A percentile compares a stretch with the other conserved stretches of the same genome.
phyloP scores from a whole-genome alignment of 116 monocot species.

The Phalaenopsis hybrid region DNA sequence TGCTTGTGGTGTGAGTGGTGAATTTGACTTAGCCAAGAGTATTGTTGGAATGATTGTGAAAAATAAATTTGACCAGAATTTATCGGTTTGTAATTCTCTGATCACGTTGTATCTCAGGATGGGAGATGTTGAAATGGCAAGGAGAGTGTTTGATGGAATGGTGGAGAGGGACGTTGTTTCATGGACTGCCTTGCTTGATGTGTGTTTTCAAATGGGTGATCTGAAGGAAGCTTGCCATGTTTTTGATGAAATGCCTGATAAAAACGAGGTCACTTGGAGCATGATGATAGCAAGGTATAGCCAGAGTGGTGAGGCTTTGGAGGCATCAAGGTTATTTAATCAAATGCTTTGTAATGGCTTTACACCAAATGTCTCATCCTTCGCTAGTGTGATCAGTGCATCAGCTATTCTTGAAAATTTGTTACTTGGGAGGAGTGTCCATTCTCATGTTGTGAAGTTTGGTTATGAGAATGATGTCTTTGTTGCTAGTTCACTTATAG shows the following conservation, averaged over 20 bases:
- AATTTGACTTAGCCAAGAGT: constrained; percentile 21
- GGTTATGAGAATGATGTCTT: constrained; percentile 23
- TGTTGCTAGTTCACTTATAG: constrained; percentile 39
- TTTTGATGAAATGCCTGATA: constrained; percentile 48
- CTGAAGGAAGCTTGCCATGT: constrained; percentile 25
- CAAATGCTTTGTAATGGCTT: constrained; percentile 34
- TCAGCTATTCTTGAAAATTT: constrained; percentile 22
- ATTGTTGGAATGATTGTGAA: constrained; percentile 34
- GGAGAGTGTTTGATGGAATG: constrained; percentile 47
- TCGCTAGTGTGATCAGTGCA: constrained; percentile 43
- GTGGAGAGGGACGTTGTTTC: constrained; percentile 46
- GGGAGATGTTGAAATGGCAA: constrained; percentile 23
- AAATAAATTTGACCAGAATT: not conserved
- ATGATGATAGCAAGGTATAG: constrained; percentile 45
- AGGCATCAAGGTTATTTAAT: constrained; percentile 29
- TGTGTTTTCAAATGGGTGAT: constrained; percentile 29
- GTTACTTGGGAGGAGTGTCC: constrained; percentile 23
- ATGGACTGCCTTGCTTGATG: constrained; percentile 53
- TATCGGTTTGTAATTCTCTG: constrained; percentile 40
- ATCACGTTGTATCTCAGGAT: constrained; percentile 37
- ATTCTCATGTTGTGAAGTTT: constrained; percentile 33
- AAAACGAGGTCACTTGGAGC: constrained; percentile 53
- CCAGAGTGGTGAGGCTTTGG: constrained; percentile 27
- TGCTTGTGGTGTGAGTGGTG: constrained; percentile 14
- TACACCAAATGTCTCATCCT: constrained; percentile 38